These are phyloP conservation scores for Cicer chorassanicum DNA, from an alignment of 306 rosid species.

Conservation along the genomic window DNA sequence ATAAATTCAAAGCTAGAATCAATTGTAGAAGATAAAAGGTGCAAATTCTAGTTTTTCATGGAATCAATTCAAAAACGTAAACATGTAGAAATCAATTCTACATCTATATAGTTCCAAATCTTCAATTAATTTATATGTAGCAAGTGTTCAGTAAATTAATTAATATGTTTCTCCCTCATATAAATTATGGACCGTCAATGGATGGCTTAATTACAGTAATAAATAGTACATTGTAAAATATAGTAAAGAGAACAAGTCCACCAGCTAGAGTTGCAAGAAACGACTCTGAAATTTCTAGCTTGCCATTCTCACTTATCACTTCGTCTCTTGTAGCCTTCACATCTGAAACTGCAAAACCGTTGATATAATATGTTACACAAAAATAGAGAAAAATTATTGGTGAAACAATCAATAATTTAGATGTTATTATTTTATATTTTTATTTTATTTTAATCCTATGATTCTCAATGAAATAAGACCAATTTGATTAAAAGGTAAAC, in stretches of 20 bases:
- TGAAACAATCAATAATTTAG: no score
- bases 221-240: conserved; percentile 74
- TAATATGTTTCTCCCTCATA: not conserved
- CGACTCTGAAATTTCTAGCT: conserved; percentile 59
- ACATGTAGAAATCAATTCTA: no score
- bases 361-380: no score
- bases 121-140: not conserved
- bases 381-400: no score
- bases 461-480: no score
- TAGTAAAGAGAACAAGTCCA: conserved; percentile 63
- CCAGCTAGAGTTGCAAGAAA: conserved; percentile 56
- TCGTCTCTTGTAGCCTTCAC: conserved; percentile 46
- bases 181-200: conserved; percentile 54
- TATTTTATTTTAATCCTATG: no score
- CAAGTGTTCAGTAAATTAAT: conserved; percentile 10
- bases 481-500: no score
- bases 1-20: no score
- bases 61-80: no score
- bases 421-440: no score
- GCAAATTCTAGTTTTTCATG: no score
- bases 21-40: no score
- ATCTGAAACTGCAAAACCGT: conserved; percentile 57
- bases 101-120: not conserved
- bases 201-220: conserved; percentile 73
- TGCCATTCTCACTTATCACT: conserved; percentile 24